A percentile compares a stretch with the other conserved stretches of the same genome.
phyloP scores from a whole-genome alignment of 2,329 filamentous ascomycete species.

The Hirsutella thompsonii region DNA sequence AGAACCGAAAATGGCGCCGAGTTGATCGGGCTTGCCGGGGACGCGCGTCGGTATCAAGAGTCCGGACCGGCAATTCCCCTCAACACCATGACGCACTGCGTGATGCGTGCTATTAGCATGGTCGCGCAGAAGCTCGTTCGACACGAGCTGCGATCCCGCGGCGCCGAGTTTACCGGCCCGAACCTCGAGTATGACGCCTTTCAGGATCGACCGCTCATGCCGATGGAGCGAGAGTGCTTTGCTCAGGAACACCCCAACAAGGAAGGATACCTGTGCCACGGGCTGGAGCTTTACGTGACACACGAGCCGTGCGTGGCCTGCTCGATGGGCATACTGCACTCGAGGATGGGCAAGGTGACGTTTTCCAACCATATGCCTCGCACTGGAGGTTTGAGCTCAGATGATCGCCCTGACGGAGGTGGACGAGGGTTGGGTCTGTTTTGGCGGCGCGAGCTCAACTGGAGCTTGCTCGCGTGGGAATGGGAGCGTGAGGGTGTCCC shows the following conservation, averaged over 20 bases:
- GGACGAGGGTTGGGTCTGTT: slow-evolving; percentile 54
- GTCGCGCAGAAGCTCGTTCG: slow-evolving; percentile 56
- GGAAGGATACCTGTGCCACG: slow-evolving; percentile 87
- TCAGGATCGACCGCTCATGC: slow-evolving; percentile 55
- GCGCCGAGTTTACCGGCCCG: slow-evolving; percentile 18
- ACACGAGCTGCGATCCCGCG: slow-evolving; percentile 33
- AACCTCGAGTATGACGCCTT: slow-evolving; percentile 49
- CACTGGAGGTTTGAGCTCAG: slow-evolving; percentile 74
- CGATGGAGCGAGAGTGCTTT: slow-evolving; percentile 50
- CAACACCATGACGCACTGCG: slow-evolving; percentile 68
- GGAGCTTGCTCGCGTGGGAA: slow-evolving; percentile 74
- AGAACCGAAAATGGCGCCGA: slow-evolving; percentile 36
- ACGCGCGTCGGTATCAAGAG: slow-evolving; percentile 56
- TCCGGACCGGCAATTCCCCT: slow-evolving; percentile 34
- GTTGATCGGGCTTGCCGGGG: slow-evolving; percentile 61
- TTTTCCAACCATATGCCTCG: slow-evolving; percentile 68
- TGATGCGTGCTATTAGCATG: slow-evolving; percentile 71
- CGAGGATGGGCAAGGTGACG: slow-evolving; percentile 75
- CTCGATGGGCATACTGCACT: slow-evolving; percentile 91
- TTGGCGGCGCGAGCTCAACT: slow-evolving; percentile 69
- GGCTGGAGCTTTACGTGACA: slow-evolving; percentile 84
- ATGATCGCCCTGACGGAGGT: slow-evolving; percentile 46
- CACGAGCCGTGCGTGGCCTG: slow-evolving; percentile 97
- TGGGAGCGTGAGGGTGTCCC: slow-evolving; percentile 40
- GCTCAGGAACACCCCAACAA: slow-evolving; percentile 50